Percentiles rank a stretch among this genome's conserved stretches.
Conservation (phyloP, 2,329 filamentous ascomycete species). For the Blastomyces parvus region DNA sequence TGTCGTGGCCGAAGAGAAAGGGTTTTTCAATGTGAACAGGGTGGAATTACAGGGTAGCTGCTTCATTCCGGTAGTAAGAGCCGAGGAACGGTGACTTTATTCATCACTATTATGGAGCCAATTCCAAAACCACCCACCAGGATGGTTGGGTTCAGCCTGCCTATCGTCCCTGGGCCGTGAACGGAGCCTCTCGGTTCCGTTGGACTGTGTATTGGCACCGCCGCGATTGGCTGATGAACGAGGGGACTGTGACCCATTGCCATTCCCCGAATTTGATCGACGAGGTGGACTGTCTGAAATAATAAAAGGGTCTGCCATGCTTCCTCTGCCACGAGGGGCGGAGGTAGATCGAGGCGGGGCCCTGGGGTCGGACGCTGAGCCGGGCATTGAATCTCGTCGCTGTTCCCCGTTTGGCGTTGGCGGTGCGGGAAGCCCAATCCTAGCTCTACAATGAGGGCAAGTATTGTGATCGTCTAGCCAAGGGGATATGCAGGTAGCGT, state of each 20-base stretch:
- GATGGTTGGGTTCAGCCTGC: neutral
- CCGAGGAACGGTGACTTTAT: neutral
- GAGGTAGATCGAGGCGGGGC: neutral
- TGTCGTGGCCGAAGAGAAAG: no score
- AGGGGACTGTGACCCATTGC: neutral
- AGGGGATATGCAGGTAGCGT: constrained; percentile 66
- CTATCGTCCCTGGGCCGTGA: neutral
- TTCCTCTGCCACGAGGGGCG: neutral
- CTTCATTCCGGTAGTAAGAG: no score
- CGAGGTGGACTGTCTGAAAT: constrained; percentile 3
- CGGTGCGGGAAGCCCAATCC: constrained; percentile 23
- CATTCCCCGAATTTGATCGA: neutral
- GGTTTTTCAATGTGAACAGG: no score
- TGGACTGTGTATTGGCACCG: neutral
- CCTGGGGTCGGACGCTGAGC: neutral
- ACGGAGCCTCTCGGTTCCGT: neutral
- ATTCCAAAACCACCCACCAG: constrained; percentile 2
- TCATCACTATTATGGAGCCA: neutral
- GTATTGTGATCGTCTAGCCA: constrained; percentile 91
- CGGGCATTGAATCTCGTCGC: neutral
- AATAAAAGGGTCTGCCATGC: neutral
- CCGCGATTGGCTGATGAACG: neutral
- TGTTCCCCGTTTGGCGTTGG: constrained; percentile 43
- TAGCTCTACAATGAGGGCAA: constrained; percentile 54
- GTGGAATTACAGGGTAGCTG: no score